A percentile compares a stretch with the other conserved stretches of the same genome.
Evolutionary conservation across 1,284 basidiomycete genomes (phyloP).

Genomic region (Trametes hirsuta): DNA sequence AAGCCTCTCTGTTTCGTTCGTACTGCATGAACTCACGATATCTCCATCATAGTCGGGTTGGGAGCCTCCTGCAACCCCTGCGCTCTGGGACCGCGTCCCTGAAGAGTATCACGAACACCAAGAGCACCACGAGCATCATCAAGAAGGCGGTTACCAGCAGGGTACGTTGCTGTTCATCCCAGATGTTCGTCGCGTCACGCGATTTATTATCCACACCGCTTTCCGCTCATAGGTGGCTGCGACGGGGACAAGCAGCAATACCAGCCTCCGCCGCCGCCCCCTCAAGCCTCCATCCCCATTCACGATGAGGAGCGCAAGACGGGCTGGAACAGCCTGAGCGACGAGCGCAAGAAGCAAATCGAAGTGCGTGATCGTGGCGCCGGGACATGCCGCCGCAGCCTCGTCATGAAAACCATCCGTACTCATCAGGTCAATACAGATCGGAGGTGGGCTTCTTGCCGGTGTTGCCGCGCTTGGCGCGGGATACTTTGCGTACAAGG

Average conservation of each 20-base stretch:
- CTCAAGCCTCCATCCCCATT: conserved; percentile 38
- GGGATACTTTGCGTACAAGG: conserved; percentile 55
- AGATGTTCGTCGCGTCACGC: no score
- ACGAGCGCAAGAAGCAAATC: conserved; percentile 59
- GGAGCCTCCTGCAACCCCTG: conserved; percentile 62
- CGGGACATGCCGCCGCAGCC: neutral
- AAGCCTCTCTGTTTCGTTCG: conserved; percentile 4
- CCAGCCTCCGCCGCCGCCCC: conserved; percentile 35
- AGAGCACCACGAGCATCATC: conserved; percentile 33
- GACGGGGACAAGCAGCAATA: conserved; percentile 25
- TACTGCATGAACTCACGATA: neutral
- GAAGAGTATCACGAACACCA: conserved; percentile 36
- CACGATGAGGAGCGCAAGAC: conserved; percentile 53
- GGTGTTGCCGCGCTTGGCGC: conserved; percentile 55
- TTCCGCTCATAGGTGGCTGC: conserved; percentile 3
- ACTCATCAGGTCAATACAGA: conserved; percentile 38
- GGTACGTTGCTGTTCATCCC: conserved; percentile 9
- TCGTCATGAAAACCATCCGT: neutral
- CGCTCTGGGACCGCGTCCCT: conserved; percentile 64
- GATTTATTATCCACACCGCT: neutral
- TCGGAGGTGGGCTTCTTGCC: conserved; percentile 65
- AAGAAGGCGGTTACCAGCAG: conserved; percentile 27
- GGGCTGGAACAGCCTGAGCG: conserved; percentile 59
- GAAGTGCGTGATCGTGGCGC: conserved; percentile 44
- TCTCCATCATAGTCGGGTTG: conserved; percentile 54